Conservation (phyloP, 2,329 filamentous ascomycete species). For the Pyricularia sp. region DNA sequence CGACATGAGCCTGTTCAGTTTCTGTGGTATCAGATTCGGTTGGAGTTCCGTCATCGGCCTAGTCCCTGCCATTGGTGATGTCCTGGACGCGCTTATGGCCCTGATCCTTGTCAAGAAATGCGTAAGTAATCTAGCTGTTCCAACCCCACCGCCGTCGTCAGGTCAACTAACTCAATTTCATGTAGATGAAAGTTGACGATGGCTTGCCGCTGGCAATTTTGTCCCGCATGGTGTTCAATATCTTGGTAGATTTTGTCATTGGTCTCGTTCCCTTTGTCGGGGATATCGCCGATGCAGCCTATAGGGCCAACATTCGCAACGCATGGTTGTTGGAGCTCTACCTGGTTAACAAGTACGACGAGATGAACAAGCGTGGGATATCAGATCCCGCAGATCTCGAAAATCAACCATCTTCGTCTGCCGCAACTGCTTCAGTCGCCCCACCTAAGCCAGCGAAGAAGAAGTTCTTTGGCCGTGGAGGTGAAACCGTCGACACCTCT, state of each 20-base stretch:
- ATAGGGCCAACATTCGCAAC: conserved; percentile 67
- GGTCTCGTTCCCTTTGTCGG: conserved; percentile 65
- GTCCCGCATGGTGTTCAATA: conserved; percentile 67
- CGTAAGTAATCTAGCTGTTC: conserved; percentile 11
- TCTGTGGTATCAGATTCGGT: conserved; percentile 72
- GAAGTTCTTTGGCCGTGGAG: background rate
- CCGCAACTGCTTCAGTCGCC: background rate
- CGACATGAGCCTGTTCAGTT: conserved; percentile 72
- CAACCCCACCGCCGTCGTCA: background rate
- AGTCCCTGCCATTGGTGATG: conserved; percentile 69
- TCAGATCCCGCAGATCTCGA: background rate
- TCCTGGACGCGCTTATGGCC: conserved; percentile 59
- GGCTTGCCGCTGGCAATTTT: conserved; percentile 52
- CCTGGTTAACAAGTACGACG: conserved; percentile 1
- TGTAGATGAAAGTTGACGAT: conserved; percentile 50
- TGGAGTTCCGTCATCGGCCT: conserved; percentile 81
- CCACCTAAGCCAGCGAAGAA: background rate
- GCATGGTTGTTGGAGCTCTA: conserved; percentile 48
- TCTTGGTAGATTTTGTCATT: conserved; percentile 58
- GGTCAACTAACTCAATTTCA: background rate
- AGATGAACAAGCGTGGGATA: background rate
- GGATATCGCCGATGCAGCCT: conserved; percentile 60
- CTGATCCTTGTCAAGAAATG: conserved; percentile 63
- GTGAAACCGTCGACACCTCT: background rate
- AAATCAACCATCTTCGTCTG: background rate